These are phyloP conservation scores for Coemansia sp. DNA, from an alignment of 192 early-diverging fungal genomes.

Conservation along the genomic window DNA sequence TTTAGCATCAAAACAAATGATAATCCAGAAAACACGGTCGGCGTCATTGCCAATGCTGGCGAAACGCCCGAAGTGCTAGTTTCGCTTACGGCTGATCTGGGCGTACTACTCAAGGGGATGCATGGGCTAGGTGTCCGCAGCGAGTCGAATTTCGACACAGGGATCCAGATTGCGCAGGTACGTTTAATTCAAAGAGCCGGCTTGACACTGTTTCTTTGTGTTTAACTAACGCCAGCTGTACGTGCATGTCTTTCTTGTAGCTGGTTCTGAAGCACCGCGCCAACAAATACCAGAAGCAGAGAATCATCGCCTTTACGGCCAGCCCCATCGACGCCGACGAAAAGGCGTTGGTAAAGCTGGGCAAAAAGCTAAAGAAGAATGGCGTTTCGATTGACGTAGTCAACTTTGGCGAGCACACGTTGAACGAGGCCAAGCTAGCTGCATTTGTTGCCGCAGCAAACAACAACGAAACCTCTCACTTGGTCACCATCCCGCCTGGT, in stretches of 20 bases:
- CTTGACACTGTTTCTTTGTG: background rate
- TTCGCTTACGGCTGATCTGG: slow-evolving; percentile 84
- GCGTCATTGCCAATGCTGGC: slow-evolving; percentile 91
- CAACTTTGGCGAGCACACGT: slow-evolving; percentile 90
- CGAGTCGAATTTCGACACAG: slow-evolving; percentile 70
- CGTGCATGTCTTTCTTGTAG: slow-evolving; percentile 27
- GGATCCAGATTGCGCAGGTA: slow-evolving; percentile 94
- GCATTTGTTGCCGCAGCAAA: slow-evolving; percentile 90
- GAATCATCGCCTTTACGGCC: slow-evolving; percentile 92
- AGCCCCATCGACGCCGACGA: slow-evolving; percentile 84
- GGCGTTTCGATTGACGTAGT: slow-evolving; percentile 92
- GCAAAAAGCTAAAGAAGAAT: slow-evolving; percentile 98
- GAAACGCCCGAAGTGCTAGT: slow-evolving; percentile 93
- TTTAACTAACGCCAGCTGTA: slow-evolving; percentile 11
- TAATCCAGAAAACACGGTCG: slow-evolving; percentile 96
- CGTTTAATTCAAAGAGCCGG: slow-evolving; percentile 21
- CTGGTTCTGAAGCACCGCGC: slow-evolving; percentile 94
- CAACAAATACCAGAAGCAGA: slow-evolving; percentile 92
- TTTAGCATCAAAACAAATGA: slow-evolving; percentile 86
- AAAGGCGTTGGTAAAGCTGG: slow-evolving; percentile 79
- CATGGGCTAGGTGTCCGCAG: slow-evolving; percentile 78
- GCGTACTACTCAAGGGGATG: slow-evolving; percentile 84
- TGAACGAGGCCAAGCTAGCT: slow-evolving; percentile 85
- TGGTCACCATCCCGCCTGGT: slow-evolving; percentile 90
- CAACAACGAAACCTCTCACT: slow-evolving; percentile 88